Conservation (phyloP, 1,139 yeast genomes). For the Candida dubliniensis region DNA sequence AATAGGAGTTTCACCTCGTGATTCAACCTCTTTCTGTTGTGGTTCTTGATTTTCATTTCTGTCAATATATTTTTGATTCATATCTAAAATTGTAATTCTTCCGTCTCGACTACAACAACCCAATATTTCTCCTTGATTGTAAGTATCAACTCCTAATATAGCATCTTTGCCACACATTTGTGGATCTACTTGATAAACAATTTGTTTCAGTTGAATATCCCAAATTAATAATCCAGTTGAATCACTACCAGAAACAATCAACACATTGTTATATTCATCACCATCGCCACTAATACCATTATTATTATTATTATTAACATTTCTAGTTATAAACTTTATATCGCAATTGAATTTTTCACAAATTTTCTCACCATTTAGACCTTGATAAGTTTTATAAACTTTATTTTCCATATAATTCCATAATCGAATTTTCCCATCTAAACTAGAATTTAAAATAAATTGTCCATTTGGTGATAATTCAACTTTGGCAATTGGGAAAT, state of each 20-base stretch:
- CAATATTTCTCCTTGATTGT: constrained; percentile 36
- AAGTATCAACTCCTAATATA: constrained; percentile 50
- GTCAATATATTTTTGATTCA: constrained; percentile 17
- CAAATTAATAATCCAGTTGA: constrained; percentile 61
- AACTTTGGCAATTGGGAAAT: constrained; percentile 72
- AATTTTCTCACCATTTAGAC: constrained; percentile 33
- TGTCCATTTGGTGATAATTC: constrained; percentile 80
- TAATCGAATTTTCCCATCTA: constrained; percentile 74
- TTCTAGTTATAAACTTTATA: constrained; percentile 41
- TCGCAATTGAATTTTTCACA: constrained; percentile 51
- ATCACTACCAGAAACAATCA: constrained; percentile 70
- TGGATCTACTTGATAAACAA: constrained; percentile 35
- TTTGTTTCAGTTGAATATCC: constrained; percentile 70
- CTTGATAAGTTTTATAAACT: constrained; percentile 72
- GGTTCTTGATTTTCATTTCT: background rate
- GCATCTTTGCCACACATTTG: constrained; percentile 29
- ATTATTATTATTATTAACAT: constrained; percentile 18
- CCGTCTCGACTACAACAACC: constrained; percentile 39
- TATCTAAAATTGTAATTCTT: constrained; percentile 23
- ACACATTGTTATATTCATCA: constrained; percentile 16
- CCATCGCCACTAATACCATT: too few species aligned
- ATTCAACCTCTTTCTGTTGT: background rate
- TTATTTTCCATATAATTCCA: constrained; percentile 83
- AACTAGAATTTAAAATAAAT: constrained; percentile 72
- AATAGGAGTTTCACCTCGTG: constrained; percentile 9